Base-by-base conservation (phyloP, 768 basidiomycete species). In the Fomitopsis pulvina region DNA sequence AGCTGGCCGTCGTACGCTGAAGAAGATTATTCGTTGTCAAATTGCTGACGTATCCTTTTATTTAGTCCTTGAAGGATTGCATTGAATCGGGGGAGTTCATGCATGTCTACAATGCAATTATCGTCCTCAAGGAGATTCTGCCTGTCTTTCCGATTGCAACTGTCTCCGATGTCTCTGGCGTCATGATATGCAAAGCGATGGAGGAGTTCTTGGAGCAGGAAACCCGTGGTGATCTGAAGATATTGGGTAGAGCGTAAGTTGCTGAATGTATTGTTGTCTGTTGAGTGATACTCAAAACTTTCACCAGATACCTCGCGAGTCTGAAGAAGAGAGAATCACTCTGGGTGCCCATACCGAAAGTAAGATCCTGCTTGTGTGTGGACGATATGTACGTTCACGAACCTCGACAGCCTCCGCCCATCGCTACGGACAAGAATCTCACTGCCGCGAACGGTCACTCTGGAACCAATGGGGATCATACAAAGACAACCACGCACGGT, bases 61-160 rank as follows among this genome's bases (percentile, higher is more conserved):
- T 14, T 50, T 39, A 93, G 93, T 81, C 80, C 49, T 81, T 97
- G 56, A 71, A 76, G 18, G 85, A 81, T 27, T 92, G 87, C 62
- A 85, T 97, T 53, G 78, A 84, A 59, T 86, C 92, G 2, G 80
- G 79, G 44, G 94, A 94, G 60, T 98, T 94, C 65, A 95, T 97
- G 88, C 92, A 92, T 59, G 89, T 97, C 47, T 94, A 95, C 67
- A 99, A 99, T 62, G 79, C 91, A n/a, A 88, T 98, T 66, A 80
- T 94, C 32, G 84, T 99, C 25, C 74, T 96, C 55, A 91, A 93
- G 61, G 91, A 96, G 64, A 80, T 97, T 20, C 75, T 93, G 26
- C 85, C 89, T 1, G 85, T 90, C 44, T 96, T 96, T 68, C 95
- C 95, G 24, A 62, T 87, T 9, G 77, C 81, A 16, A 68, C 79